Conservation (phyloP, 169 alveolate genomes). For the Plasmodium gonderi region DNA sequence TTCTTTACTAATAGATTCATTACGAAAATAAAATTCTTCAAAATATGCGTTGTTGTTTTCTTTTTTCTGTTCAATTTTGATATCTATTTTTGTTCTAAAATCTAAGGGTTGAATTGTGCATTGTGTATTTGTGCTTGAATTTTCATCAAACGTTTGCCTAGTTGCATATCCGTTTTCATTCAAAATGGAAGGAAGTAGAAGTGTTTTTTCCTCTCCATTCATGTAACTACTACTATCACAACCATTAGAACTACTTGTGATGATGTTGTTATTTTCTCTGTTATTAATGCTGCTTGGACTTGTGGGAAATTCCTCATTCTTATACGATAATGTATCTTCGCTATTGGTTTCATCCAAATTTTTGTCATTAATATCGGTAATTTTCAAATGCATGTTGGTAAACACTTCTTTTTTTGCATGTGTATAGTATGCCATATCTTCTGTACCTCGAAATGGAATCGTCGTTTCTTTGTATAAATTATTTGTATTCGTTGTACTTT, state of each 20-base stretch:
- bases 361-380: background rate
- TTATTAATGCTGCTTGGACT: background rate
- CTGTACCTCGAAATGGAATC: background rate
- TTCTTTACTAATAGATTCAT: background rate
- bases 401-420: background rate
- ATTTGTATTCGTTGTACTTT: conserved; percentile 2
- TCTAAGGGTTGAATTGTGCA: background rate
- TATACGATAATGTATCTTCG: background rate
- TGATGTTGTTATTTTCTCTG: background rate
- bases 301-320: background rate
- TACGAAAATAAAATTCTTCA: background rate
- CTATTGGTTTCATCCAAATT: background rate
- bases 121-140: background rate
- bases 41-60: background rate
- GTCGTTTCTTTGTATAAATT: background rate
- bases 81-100: background rate
- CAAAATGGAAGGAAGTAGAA: background rate
- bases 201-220: background rate
- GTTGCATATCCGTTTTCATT: background rate
- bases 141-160: background rate
- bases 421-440: background rate
- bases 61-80: background rate
- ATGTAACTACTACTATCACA: background rate
- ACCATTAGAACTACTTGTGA: no score
- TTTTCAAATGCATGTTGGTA: background rate